Percentiles rank a stretch among this genome's conserved stretches.
Conservation (phyloP, 1,284 basidiomycete genomes). For the Microbotryum intermedium region DNA sequence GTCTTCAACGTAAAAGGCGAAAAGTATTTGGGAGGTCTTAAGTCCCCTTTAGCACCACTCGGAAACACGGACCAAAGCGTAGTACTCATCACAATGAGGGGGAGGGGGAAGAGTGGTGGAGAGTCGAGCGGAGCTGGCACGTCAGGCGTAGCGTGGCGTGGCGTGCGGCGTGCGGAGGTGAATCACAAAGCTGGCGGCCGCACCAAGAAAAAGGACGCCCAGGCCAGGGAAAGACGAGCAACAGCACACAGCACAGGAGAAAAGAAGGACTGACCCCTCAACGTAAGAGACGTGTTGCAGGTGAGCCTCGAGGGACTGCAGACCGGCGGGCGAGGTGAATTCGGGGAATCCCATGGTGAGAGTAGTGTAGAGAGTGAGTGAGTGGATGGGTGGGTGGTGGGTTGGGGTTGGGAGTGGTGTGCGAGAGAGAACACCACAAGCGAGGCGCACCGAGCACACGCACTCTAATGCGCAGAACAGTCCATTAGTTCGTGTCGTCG, state of each 20-base stretch:
- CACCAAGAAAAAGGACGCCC: background rate
- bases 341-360: conserved; percentile 23
- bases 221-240: background rate
- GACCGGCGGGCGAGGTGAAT: conserved; percentile 43
- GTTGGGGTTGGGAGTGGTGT: no score
- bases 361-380: no score
- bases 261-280: conserved; percentile 65
- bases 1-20: conserved; percentile 53
- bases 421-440: no score
- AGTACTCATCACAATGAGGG: conserved; percentile 56
- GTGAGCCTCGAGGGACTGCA: conserved; percentile 72
- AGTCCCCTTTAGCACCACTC: conserved; percentile 59
- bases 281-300: conserved; percentile 78
- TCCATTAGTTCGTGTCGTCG: no score
- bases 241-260: background rate
- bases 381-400: no score
- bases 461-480: no score
- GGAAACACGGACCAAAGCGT: conserved; percentile 98
- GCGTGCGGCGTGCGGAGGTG: background rate
- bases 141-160: background rate
- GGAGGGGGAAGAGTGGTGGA: conserved; percentile 20
- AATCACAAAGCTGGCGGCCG: background rate
- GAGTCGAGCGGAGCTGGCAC: conserved; percentile 1
- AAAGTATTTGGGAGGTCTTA: conserved; percentile 74
- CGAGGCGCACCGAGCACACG: no score